Percentiles rank a stretch among this genome's conserved stretches.
Evolutionary conservation across 2,329 filamentous ascomycete species (phyloP).

Genomic region (Sporothrix curviconia): DNA sequence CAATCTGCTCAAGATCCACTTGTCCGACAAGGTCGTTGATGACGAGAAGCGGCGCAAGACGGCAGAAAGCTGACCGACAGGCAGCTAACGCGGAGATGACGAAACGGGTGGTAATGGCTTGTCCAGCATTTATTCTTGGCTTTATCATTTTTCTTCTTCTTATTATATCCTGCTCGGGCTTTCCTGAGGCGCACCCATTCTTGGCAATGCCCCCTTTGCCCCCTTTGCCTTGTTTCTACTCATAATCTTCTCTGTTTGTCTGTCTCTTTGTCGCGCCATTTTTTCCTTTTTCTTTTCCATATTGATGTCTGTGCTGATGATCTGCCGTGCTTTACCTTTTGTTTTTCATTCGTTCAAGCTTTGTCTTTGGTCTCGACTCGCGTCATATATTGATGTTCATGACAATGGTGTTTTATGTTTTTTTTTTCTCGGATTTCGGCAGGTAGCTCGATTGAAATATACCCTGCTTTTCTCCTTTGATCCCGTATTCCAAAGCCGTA

Average conservation of each 20-base stretch:
- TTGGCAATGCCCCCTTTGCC: too few species aligned
- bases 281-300: neutral
- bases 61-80: neutral
- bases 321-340: neutral
- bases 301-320: neutral
- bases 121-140: too few species aligned
- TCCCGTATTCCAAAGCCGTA: neutral
- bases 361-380: neutral
- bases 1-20: conserved; percentile 50
- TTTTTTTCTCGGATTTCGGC: neutral
- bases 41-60: conserved; percentile 31
- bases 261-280: too few species aligned
- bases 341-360: neutral
- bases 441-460: too few species aligned
- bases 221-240: too few species aligned
- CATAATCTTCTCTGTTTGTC: too few species aligned
- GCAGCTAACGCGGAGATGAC: neutral
- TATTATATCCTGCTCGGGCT: too few species aligned
- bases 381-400: too few species aligned
- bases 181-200: too few species aligned
- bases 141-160: too few species aligned
- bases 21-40: conserved; percentile 47
- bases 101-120: too few species aligned
- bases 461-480: neutral
- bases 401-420: neutral